Evolutionary conservation across 2,329 filamentous ascomycete species (phyloP), one percentile per base, ranked within the genome.

Genomic region (Taxawa tesnikishii): DNA sequence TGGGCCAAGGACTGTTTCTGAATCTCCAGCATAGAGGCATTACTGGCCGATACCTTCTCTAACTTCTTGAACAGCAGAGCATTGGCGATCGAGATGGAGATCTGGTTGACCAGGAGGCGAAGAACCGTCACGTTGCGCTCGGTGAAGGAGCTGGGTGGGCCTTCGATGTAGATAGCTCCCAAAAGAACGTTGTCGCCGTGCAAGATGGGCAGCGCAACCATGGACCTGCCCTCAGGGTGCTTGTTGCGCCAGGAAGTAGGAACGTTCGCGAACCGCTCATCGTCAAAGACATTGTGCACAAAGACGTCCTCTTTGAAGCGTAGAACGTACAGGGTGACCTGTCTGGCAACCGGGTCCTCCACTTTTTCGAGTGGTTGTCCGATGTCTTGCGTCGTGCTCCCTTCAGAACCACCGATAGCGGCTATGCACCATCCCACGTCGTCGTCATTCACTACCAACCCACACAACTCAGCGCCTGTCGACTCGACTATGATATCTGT

Each of bases 401-500:
- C 79, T 42, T 85, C 80, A 1, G 78, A 75, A 40, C 81, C 74
- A 2, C 79, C 79, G 37, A 79, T 79, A 4, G 80, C 79, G 13
- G 79, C 79, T 16, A 87, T 73, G 42, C 70, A 78, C 79, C 80
- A 87, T 16, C 60, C 59, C 3, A 62, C 59, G 24, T 71, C 70
- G 28, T 75, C 70, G 35, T 82, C 79, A 44, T 82, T 75, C 6
- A 84, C 73, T 14, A 84, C 67, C 32, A 88, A 80, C 10, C 79
- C 80, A 12, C 79, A 80, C 5, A 79, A 63, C 2, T 78, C 79
- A 6, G 79, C 79, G 24, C 79, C 80, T 31, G 79, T 84, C 0
- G 79, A 83, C 43, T 85, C 78, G 15, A 87, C 55, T 29, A 87
- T 83, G 39, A 87, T 82, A 39, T 83, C 75, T 43, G 79, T 83